Base-by-base conservation (phyloP, 1,284 basidiomycete genomes). In the Leccinum griseonigrum region DNA sequence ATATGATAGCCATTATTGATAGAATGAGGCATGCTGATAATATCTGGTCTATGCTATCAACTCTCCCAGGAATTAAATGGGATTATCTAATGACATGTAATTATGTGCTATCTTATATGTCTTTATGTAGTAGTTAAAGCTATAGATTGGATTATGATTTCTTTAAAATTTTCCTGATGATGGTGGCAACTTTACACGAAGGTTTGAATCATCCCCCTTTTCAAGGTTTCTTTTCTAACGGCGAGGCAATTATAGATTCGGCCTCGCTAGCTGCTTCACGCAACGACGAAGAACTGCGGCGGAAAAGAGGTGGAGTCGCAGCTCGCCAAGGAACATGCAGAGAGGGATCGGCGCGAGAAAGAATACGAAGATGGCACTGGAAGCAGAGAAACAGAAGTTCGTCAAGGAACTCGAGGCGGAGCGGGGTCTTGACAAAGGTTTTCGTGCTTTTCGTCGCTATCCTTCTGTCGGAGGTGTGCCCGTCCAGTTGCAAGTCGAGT, bases 181-280 rank as follows among this genome's bases (percentile, higher is more conserved):
- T 99, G 97, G 97, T 99, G 97, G 97, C 92, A 95, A 67, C 83
- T 99, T 16, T 99, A 97, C 75, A 95, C 93, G 16, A 97, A 95
- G 83, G 87, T 87, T 64, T 67, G 66, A 29, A 58, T n/a, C 16
- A 29, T 29, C 14, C 31, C 59, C 52, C 26, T 43, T n/a, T 57
- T 51, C 28, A 0, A 9, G 34, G 2, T 46, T 32, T 55, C n/a
- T 18, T 36, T 58, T n/a, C 55, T 69, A 48, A 51, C 46, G 2
- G 53, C 29, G 55, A 64, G 26, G 52, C n/a, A 36, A 54, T 63
- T 56, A 3, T 66, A 91, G 89, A 86, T 99, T 28, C 90, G 95
- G 53, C 97, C 0, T 76, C 99, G 13, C 84, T 99, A 11, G 92
- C 93, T 16, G 97, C 96, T 1, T 97, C 97, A 2, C 82, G 95